Evolutionary conservation across 257 asterid genomes (phyloP).

Genomic region (Penstemon barbatus): DNA sequence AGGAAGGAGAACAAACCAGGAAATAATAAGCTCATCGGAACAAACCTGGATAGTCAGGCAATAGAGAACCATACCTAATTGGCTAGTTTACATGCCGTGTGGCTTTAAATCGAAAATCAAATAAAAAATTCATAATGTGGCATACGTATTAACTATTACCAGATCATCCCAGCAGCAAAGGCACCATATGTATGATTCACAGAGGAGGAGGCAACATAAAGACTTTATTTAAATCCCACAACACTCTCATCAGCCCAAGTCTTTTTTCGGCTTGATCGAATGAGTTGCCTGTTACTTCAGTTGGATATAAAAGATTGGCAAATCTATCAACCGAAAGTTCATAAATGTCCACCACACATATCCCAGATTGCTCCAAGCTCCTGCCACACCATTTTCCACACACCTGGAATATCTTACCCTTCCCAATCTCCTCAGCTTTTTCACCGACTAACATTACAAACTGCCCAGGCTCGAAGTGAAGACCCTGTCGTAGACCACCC

Average conservation of each 20-base stretch:
- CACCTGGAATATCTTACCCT: constrained; percentile 66
- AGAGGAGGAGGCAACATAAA: constrained; percentile 42
- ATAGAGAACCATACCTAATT: no score
- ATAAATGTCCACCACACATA: constrained; percentile 66
- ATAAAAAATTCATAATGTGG: background rate
- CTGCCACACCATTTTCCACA: constrained; percentile 65
- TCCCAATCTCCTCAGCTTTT: constrained; percentile 62
- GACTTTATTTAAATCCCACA: constrained; percentile 71
- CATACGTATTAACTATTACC: constrained; percentile 19
- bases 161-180: background rate
- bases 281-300: constrained; percentile 57
- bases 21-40: background rate
- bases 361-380: constrained; percentile 57
- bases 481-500: constrained; percentile 31
- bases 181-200: constrained; percentile 31
- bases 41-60: background rate
- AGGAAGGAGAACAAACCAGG: background rate
- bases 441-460: constrained; percentile 56
- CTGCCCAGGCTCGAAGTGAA: constrained; percentile 59
- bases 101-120: background rate
- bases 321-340: constrained; percentile 54
- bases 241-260: constrained; percentile 59
- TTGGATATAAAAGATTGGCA: constrained; percentile 59
- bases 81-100: no score
- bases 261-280: constrained; percentile 61